Evolutionary conservation across 1,284 basidiomycete species (phyloP).

Genomic region (Melanopsichium pennsylvanicum): DNA sequence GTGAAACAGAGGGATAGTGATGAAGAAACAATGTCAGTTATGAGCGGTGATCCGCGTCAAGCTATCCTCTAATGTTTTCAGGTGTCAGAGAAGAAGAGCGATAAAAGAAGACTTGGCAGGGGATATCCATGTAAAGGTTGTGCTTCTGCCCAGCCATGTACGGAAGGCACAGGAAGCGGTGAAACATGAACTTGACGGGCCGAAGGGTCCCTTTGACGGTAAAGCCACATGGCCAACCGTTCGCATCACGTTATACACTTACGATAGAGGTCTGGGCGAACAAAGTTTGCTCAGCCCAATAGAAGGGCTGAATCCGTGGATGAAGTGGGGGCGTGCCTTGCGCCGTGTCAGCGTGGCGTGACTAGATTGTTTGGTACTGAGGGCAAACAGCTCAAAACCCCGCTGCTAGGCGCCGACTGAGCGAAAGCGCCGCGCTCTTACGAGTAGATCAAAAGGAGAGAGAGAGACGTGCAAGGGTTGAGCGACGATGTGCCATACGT

Average conservation of each 20-base stretch:
- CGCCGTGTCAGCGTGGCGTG: background rate
- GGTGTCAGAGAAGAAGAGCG: background rate
- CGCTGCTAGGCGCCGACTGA: constrained; percentile 9
- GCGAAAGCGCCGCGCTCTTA: constrained; percentile 8
- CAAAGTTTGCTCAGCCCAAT: background rate
- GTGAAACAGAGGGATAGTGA: background rate
- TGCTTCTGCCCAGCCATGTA: background rate
- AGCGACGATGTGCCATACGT: constrained; percentile 42
- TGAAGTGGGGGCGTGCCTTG: background rate
- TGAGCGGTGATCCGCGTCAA: background rate
- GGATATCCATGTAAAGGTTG: no score
- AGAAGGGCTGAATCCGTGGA: background rate
- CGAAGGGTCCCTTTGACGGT: no score
- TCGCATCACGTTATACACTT: background rate
- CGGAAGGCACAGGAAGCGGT: no score
- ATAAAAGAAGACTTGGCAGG: no score
- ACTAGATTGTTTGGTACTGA: no score
- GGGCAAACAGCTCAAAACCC: no score
- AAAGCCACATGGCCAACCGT: no score
- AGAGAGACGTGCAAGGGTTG: no score
- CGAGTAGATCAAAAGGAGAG: no score
- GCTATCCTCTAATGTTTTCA: background rate
- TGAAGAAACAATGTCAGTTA: background rate
- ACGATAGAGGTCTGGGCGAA: background rate
- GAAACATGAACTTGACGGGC: no score